Evolutionary conservation across 2,329 filamentous ascomycete species (phyloP).

Genomic region (Venturia oleaginea): DNA sequence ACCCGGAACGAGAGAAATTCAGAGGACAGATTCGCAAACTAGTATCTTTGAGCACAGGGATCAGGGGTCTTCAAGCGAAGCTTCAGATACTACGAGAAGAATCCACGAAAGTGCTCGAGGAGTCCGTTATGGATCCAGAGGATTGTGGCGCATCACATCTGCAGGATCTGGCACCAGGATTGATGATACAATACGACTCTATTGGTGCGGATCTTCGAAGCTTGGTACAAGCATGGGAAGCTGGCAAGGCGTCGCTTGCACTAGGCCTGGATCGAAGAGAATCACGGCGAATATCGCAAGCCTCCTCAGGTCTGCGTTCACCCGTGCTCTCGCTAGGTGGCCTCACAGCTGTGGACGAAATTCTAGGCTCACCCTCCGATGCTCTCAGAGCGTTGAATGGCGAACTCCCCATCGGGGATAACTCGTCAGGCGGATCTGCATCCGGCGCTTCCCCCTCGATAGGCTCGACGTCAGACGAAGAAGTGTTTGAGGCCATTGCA

Average conservation of each 20-base stretch:
- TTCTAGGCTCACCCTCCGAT: conserved; percentile 47
- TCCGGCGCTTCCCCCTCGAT: conserved; percentile 17
- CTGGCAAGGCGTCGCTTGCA: conserved; percentile 70
- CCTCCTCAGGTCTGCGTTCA: conserved; percentile 40
- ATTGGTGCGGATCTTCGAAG: conserved; percentile 76
- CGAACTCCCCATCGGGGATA: conserved; percentile 44
- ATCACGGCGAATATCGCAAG: conserved; percentile 42
- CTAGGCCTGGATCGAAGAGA: conserved; percentile 56
- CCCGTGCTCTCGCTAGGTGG: conserved; percentile 53
- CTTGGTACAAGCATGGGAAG: conserved; percentile 41
- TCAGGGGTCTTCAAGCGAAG: conserved; percentile 87
- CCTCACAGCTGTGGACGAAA: conserved; percentile 45
- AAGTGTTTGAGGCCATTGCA: conserved; percentile 88
- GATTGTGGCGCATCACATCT: conserved; percentile 32
- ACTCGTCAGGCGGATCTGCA: conserved; percentile 16
- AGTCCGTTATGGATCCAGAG: conserved; percentile 19
- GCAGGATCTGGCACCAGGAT: conserved; percentile 64
- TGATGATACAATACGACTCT: conserved; percentile 88
- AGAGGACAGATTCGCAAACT: conserved; percentile 82
- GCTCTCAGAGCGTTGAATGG: conserved; percentile 74
- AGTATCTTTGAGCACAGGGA: conserved; percentile 78
- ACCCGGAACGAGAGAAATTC: conserved; percentile 73
- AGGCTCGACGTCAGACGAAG: conserved; percentile 51
- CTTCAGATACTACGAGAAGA: conserved; percentile 87
- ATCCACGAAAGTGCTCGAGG: conserved; percentile 67